Base-by-base conservation (phyloP, 2,329 filamentous ascomycete species). In the Gyromitra esculenta region DNA sequence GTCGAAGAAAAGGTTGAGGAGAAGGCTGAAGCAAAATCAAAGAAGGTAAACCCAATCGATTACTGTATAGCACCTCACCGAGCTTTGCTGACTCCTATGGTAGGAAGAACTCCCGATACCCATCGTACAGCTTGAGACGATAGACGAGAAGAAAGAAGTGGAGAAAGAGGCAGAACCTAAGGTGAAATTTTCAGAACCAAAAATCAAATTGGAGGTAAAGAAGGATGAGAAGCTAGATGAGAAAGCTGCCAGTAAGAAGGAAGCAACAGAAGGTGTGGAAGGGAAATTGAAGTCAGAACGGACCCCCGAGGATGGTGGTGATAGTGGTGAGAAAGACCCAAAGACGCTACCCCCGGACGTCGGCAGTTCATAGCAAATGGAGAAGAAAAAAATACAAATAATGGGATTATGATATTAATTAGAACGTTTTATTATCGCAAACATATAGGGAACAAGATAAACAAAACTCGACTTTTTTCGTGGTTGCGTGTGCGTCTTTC, bases 1-100 rank as follows among this genome's bases (percentile, higher is more conserved):
- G 35, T 45, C 5, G 60, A 41, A 25, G 59, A 56, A 41, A 73
- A 59, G 15, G 39, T 15, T 3, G 54, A 66, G 21, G 67, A 48
- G 84, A 84, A 86, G 37, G 3, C 11, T 13, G 41, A 15, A 7
- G 37, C 41, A 18, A 45, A 31, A 31, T 15, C 41, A 39, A 15
- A 48, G 48, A 74, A 62, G 65, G 75, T 74, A 66, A 56, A 68
- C 37, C 54, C 73, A 60, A 31, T 64, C 59, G 1, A 37, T 41
- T 50, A 9, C 35, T 31, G 50, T 18, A 31, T 11, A 57, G 39
- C 6, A 54, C 43, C 25, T 11, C n/a, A 52, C 21, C 8, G 25
- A 41, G 9, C 39, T n/a, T 59, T 18, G n/a, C 50, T 75, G 7
- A 75, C 65, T 57, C 48, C 35, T 18, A 71, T 15, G 45, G 50